Evolutionary conservation across 164 flowering plant species (phyloP).

Genomic region (Stephania yunnanensis): DNA sequence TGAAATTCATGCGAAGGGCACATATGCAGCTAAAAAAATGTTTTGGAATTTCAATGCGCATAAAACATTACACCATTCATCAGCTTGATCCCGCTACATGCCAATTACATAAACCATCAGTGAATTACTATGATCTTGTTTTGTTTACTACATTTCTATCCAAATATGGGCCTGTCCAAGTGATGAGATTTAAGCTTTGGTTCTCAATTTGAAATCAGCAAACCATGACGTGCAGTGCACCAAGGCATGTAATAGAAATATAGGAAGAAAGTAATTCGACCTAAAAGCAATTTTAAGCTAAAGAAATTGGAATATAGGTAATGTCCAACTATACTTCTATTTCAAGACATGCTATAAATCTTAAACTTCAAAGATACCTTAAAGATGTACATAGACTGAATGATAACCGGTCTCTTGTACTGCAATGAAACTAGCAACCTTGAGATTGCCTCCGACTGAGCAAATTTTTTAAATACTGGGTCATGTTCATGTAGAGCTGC

Average conservation of each 20-base stretch:
- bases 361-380: conserved; percentile 48
- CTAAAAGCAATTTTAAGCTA: neutral
- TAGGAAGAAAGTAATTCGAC: neutral
- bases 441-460: conserved; percentile 56
- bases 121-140: neutral
- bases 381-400: conserved; percentile 98
- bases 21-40: too few species aligned
- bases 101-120: neutral
- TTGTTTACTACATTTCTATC: neutral
- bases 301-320: neutral
- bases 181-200: neutral
- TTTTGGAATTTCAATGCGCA: too few species aligned
- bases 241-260: neutral
- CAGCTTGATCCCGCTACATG: neutral
- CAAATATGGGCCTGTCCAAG: neutral
- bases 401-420: conserved; percentile 76
- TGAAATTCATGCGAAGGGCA: too few species aligned
- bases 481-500: conserved; percentile 84
- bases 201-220: neutral
- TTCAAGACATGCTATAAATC: neutral
- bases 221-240: neutral
- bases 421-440: conserved; percentile 53
- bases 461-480: conserved; percentile 63
- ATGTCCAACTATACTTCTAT: neutral
- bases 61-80: neutral